A percentile compares a stretch with the other conserved stretches of the same genome.
phyloP scores from a whole-genome alignment of 164 flowering plant species.

The Macadamia integrifolia region DNA sequence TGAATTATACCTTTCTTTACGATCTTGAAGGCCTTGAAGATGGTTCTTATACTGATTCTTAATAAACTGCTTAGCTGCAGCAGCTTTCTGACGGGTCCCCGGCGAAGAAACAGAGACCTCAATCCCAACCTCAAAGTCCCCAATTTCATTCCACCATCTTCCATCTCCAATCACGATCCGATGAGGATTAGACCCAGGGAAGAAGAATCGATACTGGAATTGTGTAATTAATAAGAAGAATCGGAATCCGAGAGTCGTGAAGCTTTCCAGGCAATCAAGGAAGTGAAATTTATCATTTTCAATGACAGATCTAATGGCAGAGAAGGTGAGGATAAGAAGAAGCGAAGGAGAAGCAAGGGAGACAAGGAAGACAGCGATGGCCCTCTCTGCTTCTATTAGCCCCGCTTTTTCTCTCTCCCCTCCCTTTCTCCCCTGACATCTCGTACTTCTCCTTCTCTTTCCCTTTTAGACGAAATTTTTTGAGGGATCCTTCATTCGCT shows the following conservation, averaged over 20 bases:
- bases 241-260: no score
- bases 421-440: no score
- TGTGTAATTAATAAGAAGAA: no score
- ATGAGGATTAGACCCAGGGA: neutral
- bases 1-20: constrained; percentile 47
- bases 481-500: no score
- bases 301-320: neutral
- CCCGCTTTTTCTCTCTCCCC: no score
- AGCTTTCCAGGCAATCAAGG: neutral
- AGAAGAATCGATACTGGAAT: neutral
- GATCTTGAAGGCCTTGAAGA: constrained; percentile 63
- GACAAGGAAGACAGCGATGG: neutral
- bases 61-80: constrained; percentile 71
- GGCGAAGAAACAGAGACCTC: constrained; percentile 61
- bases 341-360: neutral
- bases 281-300: neutral
- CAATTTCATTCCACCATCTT: constrained; percentile 37
- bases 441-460: no score
- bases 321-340: neutral
- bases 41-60: constrained; percentile 78
- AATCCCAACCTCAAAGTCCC: constrained; percentile 35
- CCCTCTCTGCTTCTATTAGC: no score
- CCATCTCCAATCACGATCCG: constrained; percentile 25
- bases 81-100: constrained; percentile 59
- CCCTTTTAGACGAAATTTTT: no score